Evolutionary conservation across 2,329 filamentous ascomycete genomes (phyloP), one percentile per base, ranked within the genome.

Genomic region (Xylaria sp.): DNA sequence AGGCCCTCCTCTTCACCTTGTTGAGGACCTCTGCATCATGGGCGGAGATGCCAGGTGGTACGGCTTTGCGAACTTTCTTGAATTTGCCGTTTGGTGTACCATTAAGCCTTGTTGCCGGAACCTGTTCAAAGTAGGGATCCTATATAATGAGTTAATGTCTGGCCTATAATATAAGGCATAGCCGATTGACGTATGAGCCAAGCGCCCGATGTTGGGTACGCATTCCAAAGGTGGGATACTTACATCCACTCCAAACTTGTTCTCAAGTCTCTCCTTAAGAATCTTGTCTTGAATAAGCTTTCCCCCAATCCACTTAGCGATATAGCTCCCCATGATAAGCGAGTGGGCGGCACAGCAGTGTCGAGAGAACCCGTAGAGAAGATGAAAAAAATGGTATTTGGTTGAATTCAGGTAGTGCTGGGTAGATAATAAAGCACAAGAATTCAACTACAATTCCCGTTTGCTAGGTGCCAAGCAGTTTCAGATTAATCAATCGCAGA

Each of bases 101-200:
- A 72, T 89, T 82, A 48, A 92, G 83, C 70, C 89, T 87, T 9
- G 91, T 92, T 48, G 94, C 90, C 25, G 90, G 89, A 41, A 97
- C 89, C 73, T 89, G 85, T 79, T 97, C 93, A 75, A 94, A 97
- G 82, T 94, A 97, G 6, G 94, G 94, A 78, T 98, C 94, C 93
- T 97, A 75, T 41, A 70, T 61, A 70, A 66, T 79, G 78, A 41
- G 77, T 80, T 43, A 79, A 71, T 62, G 78, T 74, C 60, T 36
- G 52, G 43, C 32, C 57, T n/a, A 58, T 20, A 20, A 4, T 36
- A n/a, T n/a, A 53, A 32, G 18, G 30, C n/a, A 23, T 34, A 20
- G 30, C 57, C 50, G 9, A 36, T 36, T 15, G 41, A n/a, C n/a
- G 10, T 34, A 50, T 7, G 15, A 78, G 78, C 46, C 76, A 73